A percentile compares a stretch with the other conserved stretches of the same genome.
These are phyloP conservation scores for Fibroporia radiculosa DNA, from an alignment of 768 basidiomycete genomes.

Conservation along the genomic window DNA sequence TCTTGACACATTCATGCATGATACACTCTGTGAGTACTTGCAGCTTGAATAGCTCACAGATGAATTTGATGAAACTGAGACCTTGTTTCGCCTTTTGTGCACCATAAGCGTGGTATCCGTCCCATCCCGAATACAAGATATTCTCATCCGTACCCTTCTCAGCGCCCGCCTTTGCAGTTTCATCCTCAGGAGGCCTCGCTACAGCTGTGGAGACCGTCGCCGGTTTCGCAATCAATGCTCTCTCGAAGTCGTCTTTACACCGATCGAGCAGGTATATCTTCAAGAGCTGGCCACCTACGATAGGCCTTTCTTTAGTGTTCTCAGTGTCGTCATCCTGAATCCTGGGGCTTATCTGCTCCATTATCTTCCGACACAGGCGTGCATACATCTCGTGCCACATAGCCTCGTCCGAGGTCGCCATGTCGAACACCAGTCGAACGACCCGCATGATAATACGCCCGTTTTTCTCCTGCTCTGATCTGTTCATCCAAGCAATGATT, in stretches of 20 bases:
- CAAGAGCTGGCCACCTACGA: slow-evolving; percentile 91
- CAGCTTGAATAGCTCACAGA: slow-evolving; percentile 98
- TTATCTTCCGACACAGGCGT: slow-evolving; percentile 88
- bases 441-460: slow-evolving; percentile 93
- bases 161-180: slow-evolving; percentile 66
- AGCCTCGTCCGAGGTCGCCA: slow-evolving; percentile 95
- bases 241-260: slow-evolving; percentile 97
- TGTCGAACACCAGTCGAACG: slow-evolving; percentile 93
- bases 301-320: slow-evolving; percentile 77
- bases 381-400: slow-evolving; percentile 98
- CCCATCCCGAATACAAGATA: slow-evolving; percentile 82
- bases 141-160: slow-evolving; percentile 52
- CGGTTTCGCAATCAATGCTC: slow-evolving; percentile 89
- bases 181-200: slow-evolving; percentile 77
- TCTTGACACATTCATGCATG: slow-evolving; percentile 98
- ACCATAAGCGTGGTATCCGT: slow-evolving; percentile 85
- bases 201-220: slow-evolving; percentile 80
- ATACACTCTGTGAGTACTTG: slow-evolving; percentile 97
- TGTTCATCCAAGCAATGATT: slow-evolving; percentile 93
- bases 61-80: slow-evolving; percentile 95
- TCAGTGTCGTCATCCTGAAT: slow-evolving; percentile 86
- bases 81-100: slow-evolving; percentile 97
- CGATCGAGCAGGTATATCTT: slow-evolving; percentile 93
- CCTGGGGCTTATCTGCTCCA: slow-evolving; percentile 83
- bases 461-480: slow-evolving; percentile 84